A percentile compares a stretch with the other conserved stretches of the same genome.
Conservation (phyloP, 1,284 basidiomycete genomes). For the Leccinum olivaceoglutinosum region DNA sequence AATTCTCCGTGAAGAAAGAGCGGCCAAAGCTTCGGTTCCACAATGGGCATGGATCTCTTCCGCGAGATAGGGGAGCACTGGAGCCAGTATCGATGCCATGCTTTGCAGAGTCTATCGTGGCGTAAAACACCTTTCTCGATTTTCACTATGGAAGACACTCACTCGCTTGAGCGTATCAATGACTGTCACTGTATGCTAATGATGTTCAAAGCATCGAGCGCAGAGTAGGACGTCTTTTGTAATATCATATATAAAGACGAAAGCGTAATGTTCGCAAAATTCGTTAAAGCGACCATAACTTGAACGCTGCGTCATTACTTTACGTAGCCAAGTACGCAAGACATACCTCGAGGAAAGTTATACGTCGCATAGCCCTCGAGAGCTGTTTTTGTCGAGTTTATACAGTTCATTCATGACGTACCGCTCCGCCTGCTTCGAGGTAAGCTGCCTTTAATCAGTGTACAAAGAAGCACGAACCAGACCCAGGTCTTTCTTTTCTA, state of each 20-base stretch:
- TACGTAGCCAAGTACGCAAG: neutral
- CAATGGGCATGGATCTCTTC: slow-evolving; percentile 73
- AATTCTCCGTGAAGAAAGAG: slow-evolving; percentile 63
- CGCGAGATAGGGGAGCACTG: slow-evolving; percentile 86
- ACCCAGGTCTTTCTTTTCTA: slow-evolving; percentile 47
- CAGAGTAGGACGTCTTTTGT: slow-evolving; percentile 70
- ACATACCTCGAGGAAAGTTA: slow-evolving; percentile 80
- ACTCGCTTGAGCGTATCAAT: slow-evolving; percentile 76
- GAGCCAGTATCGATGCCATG: slow-evolving; percentile 74
- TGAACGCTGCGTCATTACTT: slow-evolving; percentile 8
- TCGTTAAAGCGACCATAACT: slow-evolving; percentile 58
- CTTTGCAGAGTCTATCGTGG: slow-evolving; percentile 58
- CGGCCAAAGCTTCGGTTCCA: slow-evolving; percentile 21
- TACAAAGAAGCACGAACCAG: slow-evolving; percentile 44
- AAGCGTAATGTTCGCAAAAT: slow-evolving; percentile 66
- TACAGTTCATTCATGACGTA: slow-evolving; percentile 86
- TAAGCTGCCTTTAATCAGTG: slow-evolving; percentile 3
- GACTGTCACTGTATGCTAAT: slow-evolving; percentile 71
- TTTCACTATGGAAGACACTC: slow-evolving; percentile 14
- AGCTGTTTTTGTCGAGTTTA: slow-evolving; percentile 60
- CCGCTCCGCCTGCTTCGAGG: slow-evolving; percentile 58
- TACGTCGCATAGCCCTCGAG: slow-evolving; percentile 68
- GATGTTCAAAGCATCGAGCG: slow-evolving; percentile 48
- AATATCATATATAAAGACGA: slow-evolving; percentile 87
- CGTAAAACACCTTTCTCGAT: neutral